Base-by-base conservation (phyloP, 345 rosid genomes). In the Nasturtium officinale region DNA sequence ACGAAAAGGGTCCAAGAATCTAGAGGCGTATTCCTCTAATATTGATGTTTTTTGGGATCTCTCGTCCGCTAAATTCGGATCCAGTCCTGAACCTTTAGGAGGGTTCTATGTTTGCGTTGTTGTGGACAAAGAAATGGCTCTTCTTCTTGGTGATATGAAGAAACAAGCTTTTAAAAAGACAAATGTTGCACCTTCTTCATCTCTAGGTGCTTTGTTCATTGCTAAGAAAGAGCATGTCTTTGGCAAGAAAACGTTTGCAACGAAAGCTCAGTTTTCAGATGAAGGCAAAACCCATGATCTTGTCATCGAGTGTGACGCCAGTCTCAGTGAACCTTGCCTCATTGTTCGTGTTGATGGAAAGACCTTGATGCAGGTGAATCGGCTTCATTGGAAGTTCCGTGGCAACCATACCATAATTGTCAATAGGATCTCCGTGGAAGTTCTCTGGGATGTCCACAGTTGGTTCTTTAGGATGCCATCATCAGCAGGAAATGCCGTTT, bases 371-470 rank as follows among this genome's bases (percentile, higher is more conserved):
- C 86, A 85, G 77, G 91, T 91, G 81, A 87, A 87, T 83, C 81
- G 84, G 69, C 84, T 94, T 1, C 78, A 75, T 1, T 94, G 98
- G 97, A 94, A 91, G 83, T 94, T 94, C 59, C 81, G 97, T 21
- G 97, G 96, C 28, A 94, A 91, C 53, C 84, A 83, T 63, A 91
- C 89, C 6, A 88, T 91, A 55, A 69, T 86, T 76, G 90, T 94
- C 11, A 89, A 87, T 74, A 95, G 96, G 33, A 37, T 88, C 42
- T 83, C 90, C 0, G 87, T 94, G 17, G 97, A 94, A 77, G 89
- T 91, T 69, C 85, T 85, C 38, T 94, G 98, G 98, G 98, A 94
- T 80, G 96, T 94, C 7, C 86, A 94, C 79, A 86, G 76, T 73
- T 91, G 98, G 98, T 88, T 94, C 25, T 94, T 88, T 58, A 90